Conservation (phyloP, 352 stramenopile genomes). For the Globisporangium paroecandrum region DNA sequence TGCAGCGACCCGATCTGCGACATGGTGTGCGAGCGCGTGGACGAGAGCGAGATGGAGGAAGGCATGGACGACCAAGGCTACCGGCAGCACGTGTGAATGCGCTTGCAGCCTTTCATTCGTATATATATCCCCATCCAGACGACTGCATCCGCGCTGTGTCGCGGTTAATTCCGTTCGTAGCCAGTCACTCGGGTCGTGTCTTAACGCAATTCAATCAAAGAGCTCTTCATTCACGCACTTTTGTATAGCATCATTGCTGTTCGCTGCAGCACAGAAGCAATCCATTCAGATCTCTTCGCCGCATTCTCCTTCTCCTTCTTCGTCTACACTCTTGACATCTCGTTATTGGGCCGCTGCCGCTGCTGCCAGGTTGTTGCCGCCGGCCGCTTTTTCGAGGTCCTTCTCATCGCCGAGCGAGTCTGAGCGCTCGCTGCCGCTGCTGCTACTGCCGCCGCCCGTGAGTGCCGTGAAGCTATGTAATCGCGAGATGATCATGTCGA, state of each 20-base stretch:
- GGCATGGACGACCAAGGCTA: conserved; percentile 38
- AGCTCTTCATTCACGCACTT: conserved; percentile 5
- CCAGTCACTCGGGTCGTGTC: not conserved
- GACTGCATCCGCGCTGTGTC: not conserved
- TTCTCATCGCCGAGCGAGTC: conserved; percentile 42
- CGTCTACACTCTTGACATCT: not conserved
- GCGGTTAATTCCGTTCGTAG: not conserved
- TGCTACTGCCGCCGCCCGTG: conserved; percentile 15
- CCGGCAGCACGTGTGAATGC: conserved; percentile 26
- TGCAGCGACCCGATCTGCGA: conserved; percentile 35
- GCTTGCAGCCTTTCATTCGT: not conserved
- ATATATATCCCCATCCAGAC: too few relatives aligned
- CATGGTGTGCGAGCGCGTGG: conserved; percentile 7
- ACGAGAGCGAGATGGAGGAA: conserved; percentile 19
- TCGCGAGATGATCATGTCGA: conserved; percentile 92
- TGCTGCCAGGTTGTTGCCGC: not conserved
- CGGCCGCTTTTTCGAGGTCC: conserved; percentile 10
- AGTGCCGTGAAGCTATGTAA: conserved; percentile 73
- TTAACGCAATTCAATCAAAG: not conserved
- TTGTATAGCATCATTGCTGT: conserved; percentile 5
- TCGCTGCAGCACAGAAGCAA: not conserved
- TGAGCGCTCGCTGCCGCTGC: conserved; percentile 37
- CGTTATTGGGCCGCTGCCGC: not conserved
- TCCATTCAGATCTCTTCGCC: not conserved
- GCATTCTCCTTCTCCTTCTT: not conserved